Percentiles rank a stretch among this genome's conserved stretches.
Evolutionary conservation across 2,329 filamentous ascomycete species (phyloP).

Genomic region (Penicillium verrucosum): DNA sequence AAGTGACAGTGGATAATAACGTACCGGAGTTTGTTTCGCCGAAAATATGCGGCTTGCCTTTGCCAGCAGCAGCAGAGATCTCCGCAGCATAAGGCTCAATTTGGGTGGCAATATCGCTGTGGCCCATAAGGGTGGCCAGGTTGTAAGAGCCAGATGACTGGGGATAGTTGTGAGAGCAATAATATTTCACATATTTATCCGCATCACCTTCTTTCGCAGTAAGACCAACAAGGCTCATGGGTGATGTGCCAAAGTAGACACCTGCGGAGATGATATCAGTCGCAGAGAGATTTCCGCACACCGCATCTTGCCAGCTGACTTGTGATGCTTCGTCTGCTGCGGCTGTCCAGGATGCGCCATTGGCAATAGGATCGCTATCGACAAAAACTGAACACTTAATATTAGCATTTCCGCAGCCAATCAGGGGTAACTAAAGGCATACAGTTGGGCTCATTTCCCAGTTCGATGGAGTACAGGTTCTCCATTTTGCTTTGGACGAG

Average conservation of each 20-base stretch:
- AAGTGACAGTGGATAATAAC: not conserved
- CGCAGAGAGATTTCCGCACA: constrained; percentile 29
- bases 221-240: constrained; percentile 39
- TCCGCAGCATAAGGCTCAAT: constrained; percentile 43
- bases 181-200: constrained; percentile 42
- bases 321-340: constrained; percentile 34
- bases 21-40: constrained; percentile 52
- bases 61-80: constrained; percentile 37
- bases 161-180: constrained; percentile 52
- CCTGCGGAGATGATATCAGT: constrained; percentile 33
- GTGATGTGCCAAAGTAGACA: constrained; percentile 34
- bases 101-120: constrained; percentile 42
- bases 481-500: constrained; percentile 44
- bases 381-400: constrained; percentile 18
- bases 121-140: constrained; percentile 46
- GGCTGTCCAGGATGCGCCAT: constrained; percentile 30
- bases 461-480: constrained; percentile 54
- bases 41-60: constrained; percentile 48
- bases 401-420: not conserved
- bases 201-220: constrained; percentile 38
- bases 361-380: constrained; percentile 24
- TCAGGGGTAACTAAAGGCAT: constrained; percentile 8
- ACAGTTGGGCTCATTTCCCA: constrained; percentile 60
- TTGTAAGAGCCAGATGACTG: constrained; percentile 39
- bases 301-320: constrained; percentile 33